Percentiles rank a stretch among this genome's conserved stretches.
Conservation (phyloP, 352 stramenopile species). For the Phytopythium aichiense region DNA sequence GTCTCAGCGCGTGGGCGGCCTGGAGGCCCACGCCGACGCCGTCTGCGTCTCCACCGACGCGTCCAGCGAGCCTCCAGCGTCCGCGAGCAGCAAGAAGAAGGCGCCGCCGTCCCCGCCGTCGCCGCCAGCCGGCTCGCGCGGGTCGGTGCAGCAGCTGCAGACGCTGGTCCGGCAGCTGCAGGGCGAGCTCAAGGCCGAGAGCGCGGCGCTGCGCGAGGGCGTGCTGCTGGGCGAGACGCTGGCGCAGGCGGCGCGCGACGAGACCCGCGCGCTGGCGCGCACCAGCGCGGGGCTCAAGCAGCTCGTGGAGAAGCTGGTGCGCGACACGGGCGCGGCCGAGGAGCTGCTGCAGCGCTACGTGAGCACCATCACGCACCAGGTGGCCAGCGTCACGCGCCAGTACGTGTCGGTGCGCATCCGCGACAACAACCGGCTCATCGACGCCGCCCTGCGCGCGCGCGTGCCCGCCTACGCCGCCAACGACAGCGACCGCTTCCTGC, state of each 20-base stretch:
- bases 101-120: background rate
- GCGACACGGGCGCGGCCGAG: conserved; percentile 62
- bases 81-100: background rate
- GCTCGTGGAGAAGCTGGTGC: conserved; percentile 75
- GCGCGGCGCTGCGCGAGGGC: conserved; percentile 28
- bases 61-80: background rate
- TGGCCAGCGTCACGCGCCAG: conserved; percentile 75
- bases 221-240: conserved; percentile 38
- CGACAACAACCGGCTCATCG: conserved; percentile 78
- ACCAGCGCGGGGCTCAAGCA: conserved; percentile 61
- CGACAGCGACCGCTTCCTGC: conserved; percentile 63
- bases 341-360: conserved; percentile 79
- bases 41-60: no score
- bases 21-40: background rate
- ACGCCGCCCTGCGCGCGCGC: conserved; percentile 65
- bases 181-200: conserved; percentile 30
- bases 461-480: conserved; percentile 65
- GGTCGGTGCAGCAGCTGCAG: conserved; percentile 27
- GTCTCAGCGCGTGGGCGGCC: background rate
- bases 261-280: conserved; percentile 39
- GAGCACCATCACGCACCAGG: conserved; percentile 81
- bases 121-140: background rate
- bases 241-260: conserved; percentile 34
- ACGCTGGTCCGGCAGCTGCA: conserved; percentile 35
- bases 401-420: conserved; percentile 78